Evolutionary conservation across 257 asterid genomes (phyloP).

Genomic region (Nicotiana obtusifolia): DNA sequence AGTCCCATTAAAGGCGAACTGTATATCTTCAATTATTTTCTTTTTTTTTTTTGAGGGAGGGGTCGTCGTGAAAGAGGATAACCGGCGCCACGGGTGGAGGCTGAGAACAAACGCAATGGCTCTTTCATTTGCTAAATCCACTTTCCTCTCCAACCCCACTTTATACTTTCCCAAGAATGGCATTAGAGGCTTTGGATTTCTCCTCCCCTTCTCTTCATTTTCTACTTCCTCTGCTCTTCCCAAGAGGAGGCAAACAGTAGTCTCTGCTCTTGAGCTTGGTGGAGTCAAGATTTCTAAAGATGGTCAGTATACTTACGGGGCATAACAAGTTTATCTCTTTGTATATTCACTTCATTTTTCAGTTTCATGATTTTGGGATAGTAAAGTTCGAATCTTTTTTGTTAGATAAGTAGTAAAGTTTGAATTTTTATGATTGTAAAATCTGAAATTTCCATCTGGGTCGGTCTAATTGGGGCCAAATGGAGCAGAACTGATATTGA

Average conservation of each 20-base stretch:
- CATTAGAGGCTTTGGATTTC: constrained; percentile 24
- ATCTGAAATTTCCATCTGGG: background rate
- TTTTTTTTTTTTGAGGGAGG: background rate
- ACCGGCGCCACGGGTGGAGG: background rate
- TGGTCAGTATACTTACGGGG: background rate
- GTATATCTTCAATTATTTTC: background rate
- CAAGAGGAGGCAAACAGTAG: constrained; percentile 34
- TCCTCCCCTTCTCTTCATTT: constrained; percentile 25
- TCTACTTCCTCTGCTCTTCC: constrained; percentile 27
- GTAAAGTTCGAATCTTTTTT: background rate
- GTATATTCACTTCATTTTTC: background rate
- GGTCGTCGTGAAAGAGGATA: background rate
- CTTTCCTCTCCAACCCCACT: constrained; percentile 37
- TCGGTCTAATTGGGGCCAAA: background rate
- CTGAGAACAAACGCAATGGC: constrained; percentile 36
- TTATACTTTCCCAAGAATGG: constrained; percentile 24
- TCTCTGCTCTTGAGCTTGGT: constrained; percentile 48
- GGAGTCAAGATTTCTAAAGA: constrained; percentile 44
- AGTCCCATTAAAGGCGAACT: too few relatives aligned
- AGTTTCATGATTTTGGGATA: constrained; percentile 5
- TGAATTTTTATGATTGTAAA: background rate
- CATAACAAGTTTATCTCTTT: too few relatives aligned
- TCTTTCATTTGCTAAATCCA: constrained; percentile 39
- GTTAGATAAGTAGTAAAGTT: background rate
- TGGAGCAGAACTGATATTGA: background rate